These are phyloP conservation scores for Puccinia horiana DNA, from an alignment of 1,284 basidiomycete genomes.

Conservation along the genomic window DNA sequence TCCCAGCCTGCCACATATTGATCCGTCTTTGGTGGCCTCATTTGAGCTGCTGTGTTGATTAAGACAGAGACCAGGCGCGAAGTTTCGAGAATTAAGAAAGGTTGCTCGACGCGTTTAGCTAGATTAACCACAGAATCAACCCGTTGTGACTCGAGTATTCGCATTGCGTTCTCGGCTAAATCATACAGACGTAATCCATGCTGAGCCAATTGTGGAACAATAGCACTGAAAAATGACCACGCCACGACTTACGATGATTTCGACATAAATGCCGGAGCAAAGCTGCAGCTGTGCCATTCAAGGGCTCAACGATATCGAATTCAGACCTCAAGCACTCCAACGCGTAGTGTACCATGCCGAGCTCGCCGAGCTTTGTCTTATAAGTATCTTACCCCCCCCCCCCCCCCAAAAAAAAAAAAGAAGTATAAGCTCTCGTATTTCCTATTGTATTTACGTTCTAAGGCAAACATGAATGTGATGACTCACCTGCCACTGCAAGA, in stretches of 20 bases:
- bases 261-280: slow-evolving; percentile 47
- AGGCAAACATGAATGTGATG: not conserved
- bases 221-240: not conserved
- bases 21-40: not conserved
- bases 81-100: slow-evolving; percentile 28
- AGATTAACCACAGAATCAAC: slow-evolving; percentile 23
- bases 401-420: not conserved
- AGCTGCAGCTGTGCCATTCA: slow-evolving; percentile 22
- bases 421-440: not conserved
- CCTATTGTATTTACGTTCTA: not conserved
- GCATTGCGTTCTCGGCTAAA: slow-evolving; percentile 15
- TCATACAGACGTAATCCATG: not conserved
- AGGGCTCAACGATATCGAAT: slow-evolving; percentile 43
- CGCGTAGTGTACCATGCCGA: slow-evolving; percentile 26
- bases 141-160: not conserved
- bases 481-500: slow-evolving; percentile 44
- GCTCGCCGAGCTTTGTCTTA: slow-evolving; percentile 17
- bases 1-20: not conserved
- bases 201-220: not conserved
- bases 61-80: slow-evolving; percentile 20
- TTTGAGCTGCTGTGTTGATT: slow-evolving; percentile 25
- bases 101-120: slow-evolving; percentile 12
- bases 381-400: slow-evolving; percentile 1
- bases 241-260: not conserved
- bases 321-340: slow-evolving; percentile 26